A percentile compares a stretch with the other conserved stretches of the same genome.
Conservation (phyloP, 108 stramenopile genomes). For the Aurantiochytrium sp. region DNA sequence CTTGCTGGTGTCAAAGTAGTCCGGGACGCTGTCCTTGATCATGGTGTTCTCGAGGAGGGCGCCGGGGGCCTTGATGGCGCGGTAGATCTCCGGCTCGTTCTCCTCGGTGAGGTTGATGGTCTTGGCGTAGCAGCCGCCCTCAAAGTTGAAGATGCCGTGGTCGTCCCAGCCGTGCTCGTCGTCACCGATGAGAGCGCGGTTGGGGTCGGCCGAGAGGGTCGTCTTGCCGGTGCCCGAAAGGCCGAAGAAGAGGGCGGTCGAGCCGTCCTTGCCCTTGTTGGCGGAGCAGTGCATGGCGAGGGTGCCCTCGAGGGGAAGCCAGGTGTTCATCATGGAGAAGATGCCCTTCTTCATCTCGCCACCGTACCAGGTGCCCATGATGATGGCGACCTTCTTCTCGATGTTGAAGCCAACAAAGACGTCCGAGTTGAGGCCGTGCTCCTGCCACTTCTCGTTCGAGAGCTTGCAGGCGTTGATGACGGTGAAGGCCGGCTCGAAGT, state of each 20-base stretch:
- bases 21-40: conserved; percentile 62
- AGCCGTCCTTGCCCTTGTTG: conserved; percentile 83
- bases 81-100: conserved; percentile 95
- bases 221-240: conserved; percentile 92
- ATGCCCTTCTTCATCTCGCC: conserved; percentile 99
- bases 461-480: conserved; percentile 91
- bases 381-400: conserved; percentile 84
- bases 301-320: conserved; percentile 78
- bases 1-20: conserved; percentile 82
- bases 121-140: conserved; percentile 98
- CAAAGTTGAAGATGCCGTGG: conserved; percentile 93
- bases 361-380: conserved; percentile 94
- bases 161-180: conserved; percentile 97
- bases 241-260: conserved; percentile 90
- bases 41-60: conserved; percentile 89
- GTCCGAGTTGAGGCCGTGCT: conserved; percentile 81
- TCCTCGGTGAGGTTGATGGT: conserved; percentile 85
- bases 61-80: conserved; percentile 78
- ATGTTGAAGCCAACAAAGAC: conserved; percentile 92
- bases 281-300: conserved; percentile 98
- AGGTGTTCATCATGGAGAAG: conserved; percentile 96
- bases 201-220: conserved; percentile 88
- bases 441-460: conserved; percentile 78
- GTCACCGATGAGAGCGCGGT: conserved; percentile 87
- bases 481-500: conserved; percentile 88